These are phyloP conservation scores for Chimonanthus praecox DNA, from an alignment of 164 flowering plant genomes.

Conservation along the genomic window DNA sequence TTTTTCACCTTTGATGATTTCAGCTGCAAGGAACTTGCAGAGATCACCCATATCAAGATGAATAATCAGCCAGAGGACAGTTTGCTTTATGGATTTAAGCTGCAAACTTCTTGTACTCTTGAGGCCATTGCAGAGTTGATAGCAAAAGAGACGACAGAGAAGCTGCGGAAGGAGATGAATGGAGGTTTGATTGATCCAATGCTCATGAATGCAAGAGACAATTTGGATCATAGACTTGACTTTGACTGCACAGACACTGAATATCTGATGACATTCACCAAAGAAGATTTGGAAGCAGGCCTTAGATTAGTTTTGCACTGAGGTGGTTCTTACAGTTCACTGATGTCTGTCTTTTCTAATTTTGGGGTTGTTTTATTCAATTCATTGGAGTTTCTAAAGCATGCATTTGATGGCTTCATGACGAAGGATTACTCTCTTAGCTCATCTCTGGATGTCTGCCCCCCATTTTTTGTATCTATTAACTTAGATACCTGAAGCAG, in stretches of 20 bases:
- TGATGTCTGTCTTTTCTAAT: not conserved
- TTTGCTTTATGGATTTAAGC: conserved; percentile 68
- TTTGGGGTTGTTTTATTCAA: not conserved
- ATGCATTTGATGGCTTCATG: not conserved
- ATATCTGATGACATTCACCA: conserved; percentile 61
- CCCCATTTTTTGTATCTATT: too few species aligned
- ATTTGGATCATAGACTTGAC: conserved; percentile 73
- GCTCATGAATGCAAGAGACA: conserved; percentile 88
- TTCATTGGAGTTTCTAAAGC: not conserved
- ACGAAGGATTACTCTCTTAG: not conserved
- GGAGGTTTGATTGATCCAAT: conserved; percentile 84
- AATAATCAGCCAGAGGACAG: conserved; percentile 50
- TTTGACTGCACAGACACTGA: conserved; percentile 68
- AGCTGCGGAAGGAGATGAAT: conserved; percentile 84
- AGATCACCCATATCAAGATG: conserved; percentile 79
- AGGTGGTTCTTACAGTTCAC: conserved; percentile 3
- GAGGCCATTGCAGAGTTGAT: conserved; percentile 58
- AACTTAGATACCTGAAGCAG: too few species aligned
- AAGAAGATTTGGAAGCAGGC: conserved; percentile 78
- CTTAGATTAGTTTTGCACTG: conserved; percentile 40
- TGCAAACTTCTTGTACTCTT: conserved; percentile 63
- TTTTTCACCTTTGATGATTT: conserved; percentile 84
- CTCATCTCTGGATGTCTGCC: too few species aligned
- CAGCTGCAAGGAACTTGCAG: conserved; percentile 60
- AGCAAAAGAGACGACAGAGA: conserved; percentile 59